phyloP scores from a whole-genome alignment of 805 yeast species.

The Nakazawaea siamensis region DNA sequence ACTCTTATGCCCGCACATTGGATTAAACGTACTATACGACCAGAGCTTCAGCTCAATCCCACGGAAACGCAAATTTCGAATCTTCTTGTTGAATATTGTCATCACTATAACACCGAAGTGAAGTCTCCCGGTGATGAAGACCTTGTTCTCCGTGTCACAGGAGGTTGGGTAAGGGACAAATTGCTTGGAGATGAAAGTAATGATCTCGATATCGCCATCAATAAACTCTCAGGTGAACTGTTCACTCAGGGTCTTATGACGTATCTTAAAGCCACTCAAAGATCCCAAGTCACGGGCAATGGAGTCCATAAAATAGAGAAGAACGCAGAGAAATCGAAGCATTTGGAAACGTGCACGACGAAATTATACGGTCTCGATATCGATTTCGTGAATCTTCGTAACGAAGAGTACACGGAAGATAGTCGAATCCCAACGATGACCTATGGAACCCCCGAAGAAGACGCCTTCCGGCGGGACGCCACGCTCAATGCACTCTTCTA shows the following conservation, averaged over 20 bases:
- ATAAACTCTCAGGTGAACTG: constrained; percentile 74
- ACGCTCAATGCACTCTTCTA: constrained; percentile 89
- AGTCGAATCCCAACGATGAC: constrained; percentile 79
- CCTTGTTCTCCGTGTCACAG: constrained; percentile 75
- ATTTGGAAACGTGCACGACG: constrained; percentile 93
- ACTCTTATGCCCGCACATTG: constrained; percentile 4
- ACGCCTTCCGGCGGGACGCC: constrained; percentile 91
- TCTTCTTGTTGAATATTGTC: constrained; percentile 33
- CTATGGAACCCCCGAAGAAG: constrained; percentile 88
- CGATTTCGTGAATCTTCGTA: constrained; percentile 88
- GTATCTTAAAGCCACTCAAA: constrained; percentile 27
- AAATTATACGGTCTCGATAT: constrained; percentile 76
- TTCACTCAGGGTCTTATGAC: constrained; percentile 64
- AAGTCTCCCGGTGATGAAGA: constrained; percentile 16
- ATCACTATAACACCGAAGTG: constrained; percentile 21
- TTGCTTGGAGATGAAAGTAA: constrained; percentile 70
- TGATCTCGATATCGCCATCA: constrained; percentile 90
- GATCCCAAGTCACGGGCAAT: background rate
- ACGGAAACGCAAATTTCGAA: constrained; percentile 33
- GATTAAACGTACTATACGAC: background rate
- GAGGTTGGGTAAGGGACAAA: constrained; percentile 98
- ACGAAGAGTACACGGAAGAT: constrained; percentile 75
- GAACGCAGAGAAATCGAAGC: constrained; percentile 95
- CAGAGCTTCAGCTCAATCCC: constrained; percentile 25
- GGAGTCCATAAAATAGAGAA: constrained; percentile 73